phyloP scores from a whole-genome alignment of 208 protist species.

The Tritrichomonas musculus region DNA sequence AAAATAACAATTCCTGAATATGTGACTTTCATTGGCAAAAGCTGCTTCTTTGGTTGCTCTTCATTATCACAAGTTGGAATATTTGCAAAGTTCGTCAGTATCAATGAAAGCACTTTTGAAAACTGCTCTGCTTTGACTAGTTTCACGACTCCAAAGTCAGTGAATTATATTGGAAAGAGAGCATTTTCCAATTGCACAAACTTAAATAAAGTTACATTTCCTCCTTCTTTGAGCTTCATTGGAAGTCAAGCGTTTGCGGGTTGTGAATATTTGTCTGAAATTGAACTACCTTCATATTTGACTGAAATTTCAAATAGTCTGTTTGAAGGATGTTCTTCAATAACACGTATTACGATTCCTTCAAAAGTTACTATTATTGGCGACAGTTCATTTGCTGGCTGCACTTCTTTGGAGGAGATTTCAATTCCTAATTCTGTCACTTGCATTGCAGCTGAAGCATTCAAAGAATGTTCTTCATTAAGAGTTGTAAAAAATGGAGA shows the following conservation, averaged over 20 bases:
- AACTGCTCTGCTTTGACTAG: not conserved
- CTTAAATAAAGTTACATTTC: not conserved
- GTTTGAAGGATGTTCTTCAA: not conserved
- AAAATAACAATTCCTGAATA: not conserved
- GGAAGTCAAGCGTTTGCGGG: not conserved
- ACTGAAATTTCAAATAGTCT: not conserved
- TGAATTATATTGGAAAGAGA: not conserved
- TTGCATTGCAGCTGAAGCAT: not conserved
- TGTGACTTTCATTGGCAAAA: not conserved
- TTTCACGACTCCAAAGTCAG: not conserved
- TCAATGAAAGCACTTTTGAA: not conserved
- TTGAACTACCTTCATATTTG: not conserved
- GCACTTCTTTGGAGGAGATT: not conserved
- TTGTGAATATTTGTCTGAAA: not conserved
- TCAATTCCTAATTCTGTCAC: not conserved
- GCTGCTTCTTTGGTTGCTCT: not conserved
- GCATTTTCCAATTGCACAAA: not conserved
- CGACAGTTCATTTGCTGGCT: not conserved
- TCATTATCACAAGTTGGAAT: not conserved
- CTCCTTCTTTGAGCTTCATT: not conserved
- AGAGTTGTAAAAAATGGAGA: not conserved
- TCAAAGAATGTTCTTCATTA: not conserved
- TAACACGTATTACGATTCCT: not conserved
- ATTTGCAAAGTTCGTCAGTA: not conserved
- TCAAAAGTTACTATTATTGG: not conserved